Evolutionary conservation across 2,329 filamentous ascomycete species (phyloP).

Genomic region (Aphanocladium album): DNA sequence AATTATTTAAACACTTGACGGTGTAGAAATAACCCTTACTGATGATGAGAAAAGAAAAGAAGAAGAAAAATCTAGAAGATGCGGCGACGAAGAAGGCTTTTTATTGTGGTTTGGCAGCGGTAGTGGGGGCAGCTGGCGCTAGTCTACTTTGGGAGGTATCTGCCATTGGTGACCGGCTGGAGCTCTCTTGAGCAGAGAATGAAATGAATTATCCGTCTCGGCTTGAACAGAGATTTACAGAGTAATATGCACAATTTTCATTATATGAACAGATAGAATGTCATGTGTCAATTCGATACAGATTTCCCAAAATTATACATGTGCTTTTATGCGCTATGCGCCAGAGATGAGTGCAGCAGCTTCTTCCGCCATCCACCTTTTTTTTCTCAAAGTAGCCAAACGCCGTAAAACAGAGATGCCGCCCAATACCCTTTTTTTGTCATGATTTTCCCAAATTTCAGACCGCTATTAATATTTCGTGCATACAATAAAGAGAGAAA

Average conservation of each 20-base stretch:
- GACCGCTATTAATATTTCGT: not conserved
- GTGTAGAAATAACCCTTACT: slow-evolving; percentile 44
- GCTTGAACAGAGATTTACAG: not conserved
- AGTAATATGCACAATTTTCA: not conserved
- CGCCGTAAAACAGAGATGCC: not conserved
- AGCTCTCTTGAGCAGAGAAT: not conserved
- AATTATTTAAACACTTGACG: slow-evolving; percentile 46
- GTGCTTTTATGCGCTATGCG: not conserved
- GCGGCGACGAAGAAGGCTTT: not conserved
- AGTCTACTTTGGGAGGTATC: slow-evolving; percentile 4
- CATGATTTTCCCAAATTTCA: slow-evolving; percentile 2
- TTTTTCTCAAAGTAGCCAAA: not conserved
- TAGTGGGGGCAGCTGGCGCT: not conserved
- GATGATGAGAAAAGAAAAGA: slow-evolving; percentile 37
- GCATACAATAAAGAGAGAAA: not conserved
- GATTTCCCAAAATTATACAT: not conserved
- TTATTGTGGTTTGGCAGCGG: slow-evolving; percentile 10
- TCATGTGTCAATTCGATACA: not conserved
- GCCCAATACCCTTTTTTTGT: slow-evolving; percentile 3
- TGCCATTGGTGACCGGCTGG: slow-evolving; percentile 8
- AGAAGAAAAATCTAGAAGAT: slow-evolving; percentile 18
- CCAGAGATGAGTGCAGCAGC: not conserved
- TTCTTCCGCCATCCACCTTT: not conserved
- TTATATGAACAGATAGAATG: not conserved
- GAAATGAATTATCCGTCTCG: not conserved